A percentile compares a stretch with the other conserved stretches of the same genome.
phyloP scores from a whole-genome alignment of 768 basidiomycete genomes.

The Rubroboletus satanas region DNA sequence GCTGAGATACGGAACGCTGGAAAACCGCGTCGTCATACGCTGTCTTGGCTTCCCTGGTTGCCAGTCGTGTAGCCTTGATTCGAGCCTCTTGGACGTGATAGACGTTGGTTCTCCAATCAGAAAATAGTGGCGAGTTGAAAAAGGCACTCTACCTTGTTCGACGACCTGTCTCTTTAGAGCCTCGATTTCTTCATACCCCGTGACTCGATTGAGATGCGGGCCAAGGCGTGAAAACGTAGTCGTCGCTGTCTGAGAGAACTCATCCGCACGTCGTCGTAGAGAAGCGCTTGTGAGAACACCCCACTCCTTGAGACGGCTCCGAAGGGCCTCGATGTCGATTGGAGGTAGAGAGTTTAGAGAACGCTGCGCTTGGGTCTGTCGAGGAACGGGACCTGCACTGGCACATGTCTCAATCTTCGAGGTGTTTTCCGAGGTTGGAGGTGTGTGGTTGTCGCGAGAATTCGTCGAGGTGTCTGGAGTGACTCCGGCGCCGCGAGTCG shows the following conservation, averaged over 20 bases:
- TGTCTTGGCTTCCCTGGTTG: conserved; percentile 67
- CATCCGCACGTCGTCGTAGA: conserved; percentile 51
- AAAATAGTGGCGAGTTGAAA: neutral
- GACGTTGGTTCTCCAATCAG: conserved; percentile 7
- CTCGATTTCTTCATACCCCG: conserved; percentile 92
- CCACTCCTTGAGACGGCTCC: conserved; percentile 44
- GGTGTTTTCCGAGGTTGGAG: conserved; percentile 2
- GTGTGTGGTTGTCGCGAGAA: neutral
- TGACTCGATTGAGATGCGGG: conserved; percentile 74
- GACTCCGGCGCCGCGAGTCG: conserved; percentile 1
- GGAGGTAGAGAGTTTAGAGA: neutral
- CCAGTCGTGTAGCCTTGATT: conserved; percentile 63
- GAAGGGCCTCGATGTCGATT: conserved; percentile 33
- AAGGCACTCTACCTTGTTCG: conserved; percentile 62
- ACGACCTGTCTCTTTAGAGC: conserved; percentile 72
- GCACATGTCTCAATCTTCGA: neutral
- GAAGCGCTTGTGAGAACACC: conserved; percentile 32
- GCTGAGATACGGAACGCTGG: conserved; percentile 79
- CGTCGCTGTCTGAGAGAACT: conserved; percentile 53
- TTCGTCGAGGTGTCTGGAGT: conserved; percentile 1
- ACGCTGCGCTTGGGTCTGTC: neutral
- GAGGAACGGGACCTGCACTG: neutral
- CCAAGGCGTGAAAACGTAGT: conserved; percentile 71
- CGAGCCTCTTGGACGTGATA: conserved; percentile 54
- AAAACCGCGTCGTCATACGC: conserved; percentile 77